These are phyloP conservation scores for Saccharum spontaneum DNA, from an alignment of 176 grass and related monocot species.

Conservation along the genomic window DNA sequence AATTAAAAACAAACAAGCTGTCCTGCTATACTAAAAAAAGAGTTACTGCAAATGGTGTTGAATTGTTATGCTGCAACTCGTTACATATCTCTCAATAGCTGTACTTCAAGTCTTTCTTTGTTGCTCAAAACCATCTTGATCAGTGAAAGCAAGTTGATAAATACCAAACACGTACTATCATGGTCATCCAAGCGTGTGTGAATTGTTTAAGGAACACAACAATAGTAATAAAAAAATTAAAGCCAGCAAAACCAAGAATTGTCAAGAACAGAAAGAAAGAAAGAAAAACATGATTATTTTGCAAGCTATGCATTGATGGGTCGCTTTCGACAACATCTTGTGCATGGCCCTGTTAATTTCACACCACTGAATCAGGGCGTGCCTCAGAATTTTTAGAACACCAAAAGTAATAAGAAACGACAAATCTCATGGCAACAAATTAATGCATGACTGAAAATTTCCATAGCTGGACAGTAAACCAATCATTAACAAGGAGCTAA, in stretches of 20 bases:
- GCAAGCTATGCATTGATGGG: background rate
- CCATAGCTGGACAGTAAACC: conserved; percentile 7
- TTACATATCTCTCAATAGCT: background rate
- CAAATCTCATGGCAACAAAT: background rate
- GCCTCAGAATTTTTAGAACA: background rate
- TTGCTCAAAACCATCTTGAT: conserved; percentile 28
- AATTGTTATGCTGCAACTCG: background rate
- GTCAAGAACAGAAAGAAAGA: background rate
- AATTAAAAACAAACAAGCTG: background rate
- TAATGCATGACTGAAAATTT: background rate
- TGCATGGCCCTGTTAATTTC: conserved; percentile 47
- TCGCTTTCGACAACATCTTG: conserved; percentile 25
- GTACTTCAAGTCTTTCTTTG: conserved; percentile 17
- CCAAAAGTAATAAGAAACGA: background rate
- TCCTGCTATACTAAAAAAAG: background rate
- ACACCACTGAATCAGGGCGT: background rate
- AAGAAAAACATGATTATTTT: background rate
- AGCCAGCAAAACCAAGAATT: background rate
- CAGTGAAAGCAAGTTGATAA: conserved; percentile 4
- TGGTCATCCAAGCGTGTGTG: background rate
- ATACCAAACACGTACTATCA: background rate
- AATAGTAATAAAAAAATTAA: conserved; percentile 10
- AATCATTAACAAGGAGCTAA: background rate
- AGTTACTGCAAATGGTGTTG: background rate
- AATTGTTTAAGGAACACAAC: background rate